Conservation (phyloP, 768 basidiomycete genomes). For the Porpolomopsis calyptriformis region DNA sequence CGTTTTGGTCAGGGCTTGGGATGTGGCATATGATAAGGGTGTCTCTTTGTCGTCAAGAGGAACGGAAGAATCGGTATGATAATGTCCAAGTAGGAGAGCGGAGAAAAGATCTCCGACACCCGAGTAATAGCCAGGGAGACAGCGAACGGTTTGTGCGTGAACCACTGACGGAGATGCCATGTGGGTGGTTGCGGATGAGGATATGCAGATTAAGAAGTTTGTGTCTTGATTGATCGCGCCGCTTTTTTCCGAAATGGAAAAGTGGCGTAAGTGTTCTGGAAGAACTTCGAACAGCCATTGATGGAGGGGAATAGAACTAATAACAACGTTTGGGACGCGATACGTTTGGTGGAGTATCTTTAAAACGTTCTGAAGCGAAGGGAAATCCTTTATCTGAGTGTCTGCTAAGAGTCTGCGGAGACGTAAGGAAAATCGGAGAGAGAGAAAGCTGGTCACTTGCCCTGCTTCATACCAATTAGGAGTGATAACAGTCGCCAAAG, state of each 20-base stretch:
- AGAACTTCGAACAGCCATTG: slow-evolving; percentile 48
- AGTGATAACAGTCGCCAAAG: slow-evolving; percentile 86
- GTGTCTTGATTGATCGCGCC: slow-evolving; percentile 16
- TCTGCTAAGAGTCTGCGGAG: slow-evolving; percentile 62
- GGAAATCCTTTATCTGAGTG: slow-evolving; percentile 51
- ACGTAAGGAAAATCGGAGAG: slow-evolving; percentile 18
- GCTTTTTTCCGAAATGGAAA: not conserved
- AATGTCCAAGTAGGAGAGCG: slow-evolving; percentile 80
- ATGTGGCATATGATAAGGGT: slow-evolving; percentile 46
- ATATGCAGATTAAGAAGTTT: slow-evolving; percentile 68
- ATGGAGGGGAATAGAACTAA: slow-evolving; percentile 76
- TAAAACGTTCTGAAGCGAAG: slow-evolving; percentile 60
- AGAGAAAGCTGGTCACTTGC: slow-evolving; percentile 33
- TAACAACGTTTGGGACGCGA: slow-evolving; percentile 76
- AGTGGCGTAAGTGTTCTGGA: slow-evolving; percentile 36
- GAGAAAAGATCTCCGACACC: slow-evolving; percentile 98
- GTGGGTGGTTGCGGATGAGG: slow-evolving; percentile 40
- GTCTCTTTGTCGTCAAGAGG: slow-evolving; percentile 4
- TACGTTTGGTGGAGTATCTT: slow-evolving; percentile 65
- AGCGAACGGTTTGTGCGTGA: slow-evolving; percentile 62
- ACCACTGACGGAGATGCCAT: slow-evolving; percentile 30
- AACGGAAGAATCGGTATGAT: slow-evolving; percentile 28
- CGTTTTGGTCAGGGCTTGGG: slow-evolving; percentile 63
- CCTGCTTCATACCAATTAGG: slow-evolving; percentile 99
- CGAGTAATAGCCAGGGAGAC: slow-evolving; percentile 85